Base-by-base conservation (phyloP, 345 rosid genomes). In the Brassica cretica region DNA sequence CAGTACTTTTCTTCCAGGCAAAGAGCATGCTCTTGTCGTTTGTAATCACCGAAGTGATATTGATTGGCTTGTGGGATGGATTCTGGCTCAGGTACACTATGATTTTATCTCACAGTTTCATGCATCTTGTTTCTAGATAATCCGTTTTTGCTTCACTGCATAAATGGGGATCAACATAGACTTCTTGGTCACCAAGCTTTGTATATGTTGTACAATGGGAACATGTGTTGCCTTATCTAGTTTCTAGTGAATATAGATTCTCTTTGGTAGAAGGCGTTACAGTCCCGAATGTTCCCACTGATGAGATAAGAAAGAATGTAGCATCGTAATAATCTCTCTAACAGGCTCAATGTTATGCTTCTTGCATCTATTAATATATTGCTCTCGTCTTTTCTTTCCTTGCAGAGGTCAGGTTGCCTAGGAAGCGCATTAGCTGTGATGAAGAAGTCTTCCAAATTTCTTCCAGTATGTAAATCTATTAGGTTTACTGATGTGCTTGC, bases 1-100 rank as follows among this genome's bases (percentile, higher is more conserved):
- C 59, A 68, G 53, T 69, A 71, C 41, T 63, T 63, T 33, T 74
- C 55, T 63, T 81, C 66, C 85, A 95, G 98, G 99, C 29, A 91
- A 89, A 80, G 99, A 93, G 68, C 98, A 91, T 78, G 97, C 96
- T 3, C 92, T 95, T 82, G 85, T 91, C 62, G 73, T 90, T 37
- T 82, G 87, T 83, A 95, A 95, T 81, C 99, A 95, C 84, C 90
- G 75, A 71, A 93, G 99, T 64, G 99, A 93, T 76, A 87, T 95
- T 64, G 99, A 93, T 76, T 91, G 99, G 99, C 93, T 95, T 67
- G 91, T 95, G 53, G 99, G 99, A 79, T 95, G 98, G 98, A 71
- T 89, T 70, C 75, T 88, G 81, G 98, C 99, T 85, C 92, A 95
- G 99, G 99, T 95, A 69, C 74, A 69, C 74, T 44, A 71, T 78